Percentiles rank a stretch among this genome's conserved stretches.
Conservation (phyloP, 2,329 filamentous ascomycete species). For the Penicillium freii region DNA sequence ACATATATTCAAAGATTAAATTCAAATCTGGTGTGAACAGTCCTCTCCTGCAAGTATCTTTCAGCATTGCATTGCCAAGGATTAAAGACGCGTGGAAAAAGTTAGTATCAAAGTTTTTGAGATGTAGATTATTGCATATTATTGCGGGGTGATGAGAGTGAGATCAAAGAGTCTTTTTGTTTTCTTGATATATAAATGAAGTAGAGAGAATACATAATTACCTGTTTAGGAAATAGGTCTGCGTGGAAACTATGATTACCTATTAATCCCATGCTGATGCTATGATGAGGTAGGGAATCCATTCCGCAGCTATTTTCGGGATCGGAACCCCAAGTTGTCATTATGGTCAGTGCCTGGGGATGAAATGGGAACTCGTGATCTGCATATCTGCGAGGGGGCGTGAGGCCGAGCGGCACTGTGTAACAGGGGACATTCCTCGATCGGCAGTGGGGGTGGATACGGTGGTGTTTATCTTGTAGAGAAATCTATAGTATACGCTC, state of each 20-base stretch:
- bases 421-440: neutral
- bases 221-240: neutral
- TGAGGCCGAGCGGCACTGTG: neutral
- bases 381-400: constrained; percentile 6
- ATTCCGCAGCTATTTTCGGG: no score
- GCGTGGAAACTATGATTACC: no score
- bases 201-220: neutral
- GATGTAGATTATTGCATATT: neutral
- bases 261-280: neutral
- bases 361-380: neutral
- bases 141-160: neutral
- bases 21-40: neutral
- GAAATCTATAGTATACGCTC: neutral
- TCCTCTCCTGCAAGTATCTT: neutral
- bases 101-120: neutral
- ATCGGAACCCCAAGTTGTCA: neutral
- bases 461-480: neutral
- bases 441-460: neutral
- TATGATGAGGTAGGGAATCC: neutral
- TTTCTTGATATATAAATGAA: no score
- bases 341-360: neutral
- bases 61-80: neutral
- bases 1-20: neutral
- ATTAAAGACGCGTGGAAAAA: neutral
- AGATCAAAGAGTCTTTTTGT: neutral